Base-by-base conservation (phyloP, 495 filamentous ascomycete genomes). In the Penicillium lividum region DNA sequence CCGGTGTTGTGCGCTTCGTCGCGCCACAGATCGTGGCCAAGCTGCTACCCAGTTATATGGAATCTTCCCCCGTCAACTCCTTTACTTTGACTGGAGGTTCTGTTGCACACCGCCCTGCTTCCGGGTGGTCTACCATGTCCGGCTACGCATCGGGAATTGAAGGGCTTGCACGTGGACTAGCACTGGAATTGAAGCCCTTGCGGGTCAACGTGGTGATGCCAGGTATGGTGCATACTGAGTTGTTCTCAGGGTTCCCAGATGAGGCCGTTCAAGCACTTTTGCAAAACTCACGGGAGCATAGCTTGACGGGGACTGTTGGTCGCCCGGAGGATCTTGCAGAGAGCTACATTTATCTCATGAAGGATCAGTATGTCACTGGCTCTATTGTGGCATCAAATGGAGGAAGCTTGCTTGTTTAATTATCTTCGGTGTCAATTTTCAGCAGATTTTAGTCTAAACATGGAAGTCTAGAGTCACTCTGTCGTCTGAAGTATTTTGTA, bases 291-390 rank as follows among this genome's bases (percentile, higher is more conserved):
- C 66, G 47, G 50, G 59, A 63, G 46, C 67, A 63, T 34, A 59
- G 60, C 51, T 65, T 77, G 13, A 80, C 80, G 25, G 80, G 78
- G 5, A 68, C 69, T 53, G 60, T 81, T 3, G 87, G 74, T 0
- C 60, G 52, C 31, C 70, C 77, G 13, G 80, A 84, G 66, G 84
- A 88, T 64, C 79, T 85, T 7, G 86, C 84, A 3, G 84, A 89
- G 76, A 80, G 82, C 28, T 90, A 87, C 72, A 51, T 88, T 36
- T 89, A 82, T 66, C 65, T 82, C n/a, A 81, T 89, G 83, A 81
- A 77, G 69, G 85, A 89, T 67, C 61, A 60, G 25, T 80, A 80
- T 69, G 71, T 68, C 13, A 84, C 81, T 6, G 84, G 82, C 33
- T 34, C 33, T 34, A 34, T 34, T 34, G 33, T 34, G 33, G 33